Evolutionary conservation across 2,329 filamentous ascomycete genomes (phyloP).

Genomic region (Penicillium sp.): DNA sequence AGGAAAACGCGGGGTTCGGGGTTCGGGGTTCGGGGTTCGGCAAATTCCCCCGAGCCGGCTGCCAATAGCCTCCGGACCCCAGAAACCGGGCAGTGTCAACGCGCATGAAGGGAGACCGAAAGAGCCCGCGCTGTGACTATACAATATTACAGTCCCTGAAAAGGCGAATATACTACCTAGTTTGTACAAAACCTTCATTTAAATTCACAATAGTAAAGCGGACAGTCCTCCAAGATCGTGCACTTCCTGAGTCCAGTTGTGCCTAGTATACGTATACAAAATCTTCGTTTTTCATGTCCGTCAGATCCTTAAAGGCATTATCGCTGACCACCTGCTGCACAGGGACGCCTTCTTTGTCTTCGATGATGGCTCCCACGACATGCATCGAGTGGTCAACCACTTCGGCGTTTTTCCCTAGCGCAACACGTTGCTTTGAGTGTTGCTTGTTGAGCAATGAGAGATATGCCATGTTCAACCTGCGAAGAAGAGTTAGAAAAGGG

Average conservation of each 20-base stretch:
- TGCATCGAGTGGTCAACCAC: slow-evolving; percentile 61
- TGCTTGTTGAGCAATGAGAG: slow-evolving; percentile 55
- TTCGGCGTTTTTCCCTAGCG: slow-evolving; percentile 59
- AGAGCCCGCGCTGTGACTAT: neutral
- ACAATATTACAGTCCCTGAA: neutral
- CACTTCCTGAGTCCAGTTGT: neutral
- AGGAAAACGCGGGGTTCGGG: slow-evolving; percentile 16
- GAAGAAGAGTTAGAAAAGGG: neutral
- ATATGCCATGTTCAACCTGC: slow-evolving; percentile 44
- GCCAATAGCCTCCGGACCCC: neutral
- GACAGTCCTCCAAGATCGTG: neutral
- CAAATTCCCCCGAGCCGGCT: slow-evolving; percentile 13
- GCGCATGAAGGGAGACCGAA: neutral
- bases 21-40: slow-evolving; percentile 14
- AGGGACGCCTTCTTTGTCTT: slow-evolving; percentile 30
- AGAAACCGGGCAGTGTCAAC: neutral
- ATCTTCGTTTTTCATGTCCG: slow-evolving; percentile 62
- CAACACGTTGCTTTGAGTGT: slow-evolving; percentile 55
- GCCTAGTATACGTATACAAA: slow-evolving; percentile 60
- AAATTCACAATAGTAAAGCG: neutral
- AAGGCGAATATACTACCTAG: neutral
- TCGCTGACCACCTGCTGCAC: slow-evolving; percentile 39
- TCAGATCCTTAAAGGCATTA: slow-evolving; percentile 58
- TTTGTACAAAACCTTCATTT: neutral
- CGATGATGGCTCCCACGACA: slow-evolving; percentile 30